Percentiles rank a stretch among this genome's conserved stretches.
phyloP scores from a whole-genome alignment of 176 grass and related monocot species.

The Zoysia japonica region DNA sequence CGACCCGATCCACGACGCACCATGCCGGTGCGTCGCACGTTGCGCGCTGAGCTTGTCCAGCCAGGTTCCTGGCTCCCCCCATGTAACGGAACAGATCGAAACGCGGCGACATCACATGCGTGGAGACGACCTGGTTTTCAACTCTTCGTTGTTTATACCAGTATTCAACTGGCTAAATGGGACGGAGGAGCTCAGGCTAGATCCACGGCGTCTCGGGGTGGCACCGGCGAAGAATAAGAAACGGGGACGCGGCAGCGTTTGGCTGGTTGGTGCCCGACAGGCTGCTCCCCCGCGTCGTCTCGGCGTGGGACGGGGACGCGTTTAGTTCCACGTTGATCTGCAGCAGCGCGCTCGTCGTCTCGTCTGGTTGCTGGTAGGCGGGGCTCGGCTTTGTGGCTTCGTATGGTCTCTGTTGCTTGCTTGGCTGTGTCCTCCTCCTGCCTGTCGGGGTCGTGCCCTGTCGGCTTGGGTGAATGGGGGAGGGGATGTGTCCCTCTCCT shows the following conservation, averaged over 20 bases:
- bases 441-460: slow-evolving; percentile 16
- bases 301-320: neutral
- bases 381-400: neutral
- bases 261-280: slow-evolving; percentile 41
- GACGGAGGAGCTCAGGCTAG: slow-evolving; percentile 2
- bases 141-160: slow-evolving; percentile 11
- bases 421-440: neutral
- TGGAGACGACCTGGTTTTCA: neutral
- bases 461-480: neutral
- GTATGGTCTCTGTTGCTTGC: neutral
- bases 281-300: slow-evolving; percentile 17
- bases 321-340: neutral
- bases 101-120: slow-evolving; percentile 31
- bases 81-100: neutral
- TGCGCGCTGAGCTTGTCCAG: neutral
- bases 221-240: slow-evolving; percentile 8
- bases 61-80: neutral
- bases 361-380: too few relatives aligned
- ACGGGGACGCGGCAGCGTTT: slow-evolving; percentile 18
- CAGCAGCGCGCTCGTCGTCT: neutral
- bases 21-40: slow-evolving; percentile 26
- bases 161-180: neutral
- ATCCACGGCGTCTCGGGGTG: neutral
- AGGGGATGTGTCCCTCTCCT: too few relatives aligned
- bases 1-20: neutral